Base-by-base conservation (phyloP, 805 yeast genomes). In the Schizosaccharomyces octosporus region DNA sequence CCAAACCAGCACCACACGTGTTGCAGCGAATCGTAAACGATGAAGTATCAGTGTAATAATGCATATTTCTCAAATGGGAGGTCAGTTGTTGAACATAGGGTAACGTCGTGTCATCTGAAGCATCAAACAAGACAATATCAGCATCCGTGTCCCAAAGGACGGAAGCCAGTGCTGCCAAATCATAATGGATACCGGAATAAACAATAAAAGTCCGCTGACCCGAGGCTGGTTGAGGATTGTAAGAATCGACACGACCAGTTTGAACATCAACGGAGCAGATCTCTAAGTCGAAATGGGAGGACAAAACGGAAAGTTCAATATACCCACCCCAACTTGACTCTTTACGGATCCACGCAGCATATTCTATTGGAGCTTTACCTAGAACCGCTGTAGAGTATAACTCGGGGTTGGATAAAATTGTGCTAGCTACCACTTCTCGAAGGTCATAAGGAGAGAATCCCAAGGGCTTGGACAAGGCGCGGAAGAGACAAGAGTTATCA, bases 301-400 rank as follows among this genome's bases (percentile, higher is more conserved):
- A 75, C 36, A 85, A 68, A 5, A 85, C 82, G 7, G 81, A 79
- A 58, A 84, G 70, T 67, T 85, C 94, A 59, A 85, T 84, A 2
- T 87, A 90, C 5, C 94, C 94, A 39, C 94, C 94, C 94, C 93
- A 85, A 19, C 84, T 76, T 43, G 76, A 80, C 21, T 76, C 76
- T 62, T 76, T 72, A 58, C 68, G 65, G 27, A 85, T 85, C 90
- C 93, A 85, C 5, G 70, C 64, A 42, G 78, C 70, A 67, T 85
- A 85, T 9, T 78, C 77, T 0, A 67, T 66, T 1, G 72, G 69
- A 0, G 77, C 70, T 63, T 73, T 74, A 2, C 85, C 88, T 59
- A 85, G 71, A 2, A 83, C 76, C 0, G 79, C 83, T 48, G 77
- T 82, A 59, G 73, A 74, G 68, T 80, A 84, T 19, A 72, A 74